Percentiles rank a stretch among this genome's conserved stretches.
These are phyloP conservation scores for Phytopythium kandeliae DNA, from an alignment of 352 stramenopile genomes.

Conservation along the genomic window DNA sequence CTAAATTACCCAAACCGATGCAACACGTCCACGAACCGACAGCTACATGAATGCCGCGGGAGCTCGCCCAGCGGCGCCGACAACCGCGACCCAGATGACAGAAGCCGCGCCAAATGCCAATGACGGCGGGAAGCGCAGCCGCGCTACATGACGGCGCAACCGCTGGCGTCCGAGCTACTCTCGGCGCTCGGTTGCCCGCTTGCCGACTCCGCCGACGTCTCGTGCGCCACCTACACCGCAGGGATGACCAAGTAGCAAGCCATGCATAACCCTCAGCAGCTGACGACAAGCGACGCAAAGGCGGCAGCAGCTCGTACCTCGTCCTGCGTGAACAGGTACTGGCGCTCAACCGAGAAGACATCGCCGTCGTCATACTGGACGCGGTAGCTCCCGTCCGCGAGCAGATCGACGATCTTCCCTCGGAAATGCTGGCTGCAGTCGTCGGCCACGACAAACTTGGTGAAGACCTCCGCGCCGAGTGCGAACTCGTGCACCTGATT, in stretches of 20 bases:
- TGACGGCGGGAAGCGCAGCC: background rate
- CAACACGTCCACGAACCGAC: too few species aligned
- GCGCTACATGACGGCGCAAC: conserved; percentile 3
- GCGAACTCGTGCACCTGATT: conserved; percentile 23
- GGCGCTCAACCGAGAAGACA: conserved; percentile 30
- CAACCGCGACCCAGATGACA: too few species aligned
- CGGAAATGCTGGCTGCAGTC: conserved; percentile 35
- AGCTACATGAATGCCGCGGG: too few species aligned
- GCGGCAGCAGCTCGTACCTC: conserved; percentile 19
- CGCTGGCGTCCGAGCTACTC: background rate
- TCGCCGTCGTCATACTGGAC: conserved; percentile 58
- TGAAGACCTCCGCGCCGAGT: conserved; percentile 29
- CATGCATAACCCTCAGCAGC: background rate
- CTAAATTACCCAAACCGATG: too few species aligned
- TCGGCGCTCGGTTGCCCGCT: background rate
- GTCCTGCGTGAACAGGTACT: conserved; percentile 43
- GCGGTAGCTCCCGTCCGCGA: conserved; percentile 34
- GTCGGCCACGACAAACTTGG: conserved; percentile 32
- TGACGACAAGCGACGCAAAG: background rate
- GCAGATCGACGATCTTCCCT: conserved; percentile 29
- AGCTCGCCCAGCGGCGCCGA: too few species aligned
- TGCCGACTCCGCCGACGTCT: background rate
- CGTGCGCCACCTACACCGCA: conserved; percentile 1
- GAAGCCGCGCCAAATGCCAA: too few species aligned
- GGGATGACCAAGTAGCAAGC: background rate